Evolutionary conservation across 192 early-diverging fungal genomes (phyloP).

Genomic region (Rhizophlyctis rosea): DNA sequence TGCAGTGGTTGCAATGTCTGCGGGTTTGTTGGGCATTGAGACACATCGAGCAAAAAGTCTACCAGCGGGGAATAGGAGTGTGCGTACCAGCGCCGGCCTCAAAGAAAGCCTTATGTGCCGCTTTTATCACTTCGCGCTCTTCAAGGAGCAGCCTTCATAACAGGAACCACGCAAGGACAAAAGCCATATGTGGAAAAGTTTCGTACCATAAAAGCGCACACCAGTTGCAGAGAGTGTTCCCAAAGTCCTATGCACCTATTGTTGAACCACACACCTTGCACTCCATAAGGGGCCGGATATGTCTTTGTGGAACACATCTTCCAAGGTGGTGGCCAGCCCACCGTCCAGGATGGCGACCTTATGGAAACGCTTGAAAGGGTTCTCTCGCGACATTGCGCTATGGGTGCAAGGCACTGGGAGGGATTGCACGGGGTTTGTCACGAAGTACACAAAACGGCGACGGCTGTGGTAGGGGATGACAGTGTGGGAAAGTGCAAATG

Average conservation of each 20-base stretch:
- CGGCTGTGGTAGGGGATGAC: too few species aligned
- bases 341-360: slow-evolving; percentile 10
- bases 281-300: slow-evolving; percentile 14
- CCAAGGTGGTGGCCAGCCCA: slow-evolving; percentile 15
- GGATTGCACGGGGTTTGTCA: too few species aligned
- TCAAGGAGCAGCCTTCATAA: slow-evolving; percentile 8
- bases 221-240: background rate
- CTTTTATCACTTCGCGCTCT: slow-evolving; percentile 8
- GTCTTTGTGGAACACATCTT: slow-evolving; percentile 10
- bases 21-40: background rate
- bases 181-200: background rate
- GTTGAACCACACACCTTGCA: slow-evolving; percentile 10
- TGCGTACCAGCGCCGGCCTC: slow-evolving; percentile 6
- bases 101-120: slow-evolving; percentile 14
- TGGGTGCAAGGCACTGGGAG: too few species aligned
- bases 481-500: too few species aligned
- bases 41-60: background rate
- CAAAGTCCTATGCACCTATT: background rate
- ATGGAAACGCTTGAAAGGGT: background rate
- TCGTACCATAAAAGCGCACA: background rate
- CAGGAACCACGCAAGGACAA: background rate
- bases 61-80: background rate
- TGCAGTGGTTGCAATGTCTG: background rate
- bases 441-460: too few species aligned
- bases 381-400: too few species aligned